Evolutionary conservation across 1,284 basidiomycete species (phyloP), one percentile per base, ranked within the genome.

Genomic region (Ceratobasidium sp.): DNA sequence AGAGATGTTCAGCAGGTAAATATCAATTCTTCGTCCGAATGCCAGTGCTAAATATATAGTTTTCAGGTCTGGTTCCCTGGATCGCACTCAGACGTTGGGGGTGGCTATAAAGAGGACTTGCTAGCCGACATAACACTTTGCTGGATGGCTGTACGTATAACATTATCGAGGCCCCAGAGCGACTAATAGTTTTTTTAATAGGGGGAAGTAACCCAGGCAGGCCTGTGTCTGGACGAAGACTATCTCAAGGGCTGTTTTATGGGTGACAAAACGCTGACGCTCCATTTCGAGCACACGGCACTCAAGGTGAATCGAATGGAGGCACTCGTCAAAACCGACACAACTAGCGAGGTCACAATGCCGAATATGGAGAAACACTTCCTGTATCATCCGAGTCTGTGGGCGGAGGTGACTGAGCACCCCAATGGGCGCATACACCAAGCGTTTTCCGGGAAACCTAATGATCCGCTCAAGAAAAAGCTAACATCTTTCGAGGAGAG

Each of bases 61-160:
- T 27, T 6, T 36, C 24, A 75, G 74, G 57, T 69, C 7, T 73
- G 65, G 72, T 74, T 76, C 59, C 41, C 73, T 1, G 75, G 75
- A 2, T 22, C 63, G 8, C 75, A 76, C 33, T 22, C 50, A 7
- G 75, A 76, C 50, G 73, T 76, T 51, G 75, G 75, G 14, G 75
- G 75, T 17, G 75, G 75, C 51, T 76, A 67, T 33, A 11, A 45
- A 53, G 63, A 76, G 19, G 57, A 75, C 36, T 62, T 66, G 24
- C 50, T 76, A 7, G 54, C 75, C 4, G 75, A 76, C 54, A 15
- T 75, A 17, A 47, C 75, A 8, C 31, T 76, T 15, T 15, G 64
- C 36, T 76, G 75, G 75, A 76, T 76, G 72, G 67, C 54, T 2
- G 75, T 76, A 59, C 8, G 71, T 36, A 11, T 2, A 8, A 19